phyloP scores from a whole-genome alignment of 805 yeast genomes.

The Candida hispaniensis region DNA sequence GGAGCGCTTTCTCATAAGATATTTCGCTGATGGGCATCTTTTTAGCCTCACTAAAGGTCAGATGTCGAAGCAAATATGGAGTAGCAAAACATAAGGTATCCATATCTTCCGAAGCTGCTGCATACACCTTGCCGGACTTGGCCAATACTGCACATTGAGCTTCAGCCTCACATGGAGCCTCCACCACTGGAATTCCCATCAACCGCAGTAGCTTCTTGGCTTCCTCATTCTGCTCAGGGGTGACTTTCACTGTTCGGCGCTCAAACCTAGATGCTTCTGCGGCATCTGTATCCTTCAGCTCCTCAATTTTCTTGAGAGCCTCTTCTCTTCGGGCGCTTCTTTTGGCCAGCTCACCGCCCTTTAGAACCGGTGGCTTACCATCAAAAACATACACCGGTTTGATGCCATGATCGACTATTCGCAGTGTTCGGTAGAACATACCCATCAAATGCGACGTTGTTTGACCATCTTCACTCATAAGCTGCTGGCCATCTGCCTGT shows the following conservation, averaged over 20 bases:
- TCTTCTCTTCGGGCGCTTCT: conserved; percentile 71
- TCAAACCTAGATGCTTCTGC: conserved; percentile 70
- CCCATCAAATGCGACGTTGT: conserved; percentile 92
- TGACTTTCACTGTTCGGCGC: conserved; percentile 79
- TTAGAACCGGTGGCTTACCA: conserved; percentile 92
- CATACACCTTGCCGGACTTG: conserved; percentile 80
- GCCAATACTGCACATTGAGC: conserved; percentile 97
- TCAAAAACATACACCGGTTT: conserved; percentile 96
- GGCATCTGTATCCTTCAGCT: conserved; percentile 40
- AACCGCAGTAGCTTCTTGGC: conserved; percentile 68
- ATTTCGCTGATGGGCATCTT: conserved; percentile 88
- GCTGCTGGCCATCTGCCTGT: conserved; percentile 91
- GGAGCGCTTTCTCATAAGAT: conserved; percentile 52
- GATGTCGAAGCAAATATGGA: conserved; percentile 70
- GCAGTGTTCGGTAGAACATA: conserved; percentile 83
- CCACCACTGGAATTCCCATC: conserved; percentile 93
- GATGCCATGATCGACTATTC: conserved; percentile 85
- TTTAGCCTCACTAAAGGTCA: conserved; percentile 89
- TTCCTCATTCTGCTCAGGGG: conserved; percentile 86
- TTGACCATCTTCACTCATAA: conserved; percentile 80
- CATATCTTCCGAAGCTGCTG: conserved; percentile 98
- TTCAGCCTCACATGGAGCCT: conserved; percentile 97
- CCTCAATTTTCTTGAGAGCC: conserved; percentile 65
- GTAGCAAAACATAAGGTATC: conserved; percentile 91
- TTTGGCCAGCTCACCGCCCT: conserved; percentile 86